phyloP scores from a whole-genome alignment of 352 stramenopile species.

The Halophytophthora batemanensis region DNA sequence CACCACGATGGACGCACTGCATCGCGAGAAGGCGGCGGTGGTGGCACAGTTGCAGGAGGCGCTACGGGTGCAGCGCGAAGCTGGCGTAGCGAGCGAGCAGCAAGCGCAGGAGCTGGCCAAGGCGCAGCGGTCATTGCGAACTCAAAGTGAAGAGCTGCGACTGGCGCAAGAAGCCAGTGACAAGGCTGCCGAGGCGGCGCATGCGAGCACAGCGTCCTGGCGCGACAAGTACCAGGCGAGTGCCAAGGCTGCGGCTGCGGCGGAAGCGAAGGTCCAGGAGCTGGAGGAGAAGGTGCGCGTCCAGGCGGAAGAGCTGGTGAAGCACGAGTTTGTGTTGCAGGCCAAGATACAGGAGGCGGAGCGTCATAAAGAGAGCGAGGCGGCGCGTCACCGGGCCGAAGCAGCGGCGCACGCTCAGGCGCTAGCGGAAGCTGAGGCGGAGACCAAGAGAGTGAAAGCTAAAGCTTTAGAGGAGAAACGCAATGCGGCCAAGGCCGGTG shows the following conservation, averaged over 20 bases:
- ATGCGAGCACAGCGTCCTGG: conserved; percentile 37
- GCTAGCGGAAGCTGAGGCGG: conserved; percentile 26
- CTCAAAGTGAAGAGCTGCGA: conserved; percentile 49
- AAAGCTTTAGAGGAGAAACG: conserved; percentile 21
- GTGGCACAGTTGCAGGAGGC: conserved; percentile 58
- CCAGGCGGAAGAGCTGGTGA: conserved; percentile 54
- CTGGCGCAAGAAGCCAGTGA: conserved; percentile 34
- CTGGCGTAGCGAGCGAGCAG: conserved; percentile 40
- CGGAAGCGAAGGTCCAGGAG: conserved; percentile 34
- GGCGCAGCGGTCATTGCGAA: conserved; percentile 34
- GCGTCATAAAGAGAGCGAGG: conserved; percentile 49
- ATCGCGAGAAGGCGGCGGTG: conserved; percentile 62
- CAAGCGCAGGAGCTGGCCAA: conserved; percentile 58
- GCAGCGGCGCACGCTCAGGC: conserved; percentile 27
- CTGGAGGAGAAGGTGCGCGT: conserved; percentile 42
- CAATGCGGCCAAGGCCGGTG: conserved; percentile 19
- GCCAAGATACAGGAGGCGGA: conserved; percentile 54
- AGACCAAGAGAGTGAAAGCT: conserved; percentile 24
- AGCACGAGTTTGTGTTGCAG: conserved; percentile 56
- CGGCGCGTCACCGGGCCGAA: conserved; percentile 28
- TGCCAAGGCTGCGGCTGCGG: conserved; percentile 28
- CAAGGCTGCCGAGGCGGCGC: conserved; percentile 38
- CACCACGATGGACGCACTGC: conserved; percentile 45
- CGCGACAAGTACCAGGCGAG: conserved; percentile 51
- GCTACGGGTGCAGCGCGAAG: conserved; percentile 42